Evolutionary conservation across 257 asterid species (phyloP), one percentile per base, ranked within the genome.

Genomic region (Primulina tabacum): DNA sequence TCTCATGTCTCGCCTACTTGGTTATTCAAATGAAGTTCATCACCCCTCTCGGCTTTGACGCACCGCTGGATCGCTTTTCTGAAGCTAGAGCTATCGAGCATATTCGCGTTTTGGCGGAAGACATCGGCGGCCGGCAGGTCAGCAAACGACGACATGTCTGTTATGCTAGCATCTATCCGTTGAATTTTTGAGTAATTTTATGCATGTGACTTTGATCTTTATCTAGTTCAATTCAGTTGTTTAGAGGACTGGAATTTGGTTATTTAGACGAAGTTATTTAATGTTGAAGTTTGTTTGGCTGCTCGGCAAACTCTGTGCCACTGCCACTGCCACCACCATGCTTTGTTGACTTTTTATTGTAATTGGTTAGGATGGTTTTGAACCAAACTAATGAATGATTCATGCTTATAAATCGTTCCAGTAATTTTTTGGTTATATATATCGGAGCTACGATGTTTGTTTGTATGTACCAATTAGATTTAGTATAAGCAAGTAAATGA

Each of bases 71-170:
- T 82, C 96, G 88, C 16, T 94, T 94, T 82, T 91, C 99, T 11
- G 99, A 89, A 72, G 95, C 95, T 64, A 84, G 99, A 70, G 97
- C 99, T 24, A 67, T 94, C 65, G 82, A 94, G 74, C 99, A 94
- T 80, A 95, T 94, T 53, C 95, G 99, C 61, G 97, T 94, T 30
- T 80, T 94, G 61, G 81, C 99, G 4, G 79, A 86, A 55, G 96
- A 94, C 37, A 94, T 94, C 65, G 99, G 96, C 72, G 95, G 89
- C 59, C 97, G 99, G 53, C 99, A 94, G 97, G 97, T 93, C 50
- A 29, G 77, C 60, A 5, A 57, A 33, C 77, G 72, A 8, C 73
- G 63, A 67, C 73, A 72, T 58, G 34, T 56, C 58, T 33, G 40
- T 20, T 56, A 14, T 53, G 62, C 26, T 34, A 8, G 9, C 30